These are phyloP conservation scores for Pythium aristosporum DNA, from an alignment of 352 stramenopile genomes.

Conservation along the genomic window DNA sequence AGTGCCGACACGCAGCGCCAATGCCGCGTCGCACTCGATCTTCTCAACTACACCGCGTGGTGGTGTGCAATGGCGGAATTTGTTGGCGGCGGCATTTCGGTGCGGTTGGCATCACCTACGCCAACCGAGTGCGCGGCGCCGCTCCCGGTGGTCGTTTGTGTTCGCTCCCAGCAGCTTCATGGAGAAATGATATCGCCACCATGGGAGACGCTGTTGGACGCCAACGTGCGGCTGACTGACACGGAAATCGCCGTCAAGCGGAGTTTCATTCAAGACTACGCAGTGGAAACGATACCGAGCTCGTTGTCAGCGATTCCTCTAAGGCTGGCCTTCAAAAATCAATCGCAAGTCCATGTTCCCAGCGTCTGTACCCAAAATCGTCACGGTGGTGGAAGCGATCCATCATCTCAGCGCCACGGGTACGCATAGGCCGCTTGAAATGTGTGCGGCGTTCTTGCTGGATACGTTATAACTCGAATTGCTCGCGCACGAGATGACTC, in stretches of 20 bases:
- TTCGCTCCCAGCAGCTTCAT: conserved; percentile 17
- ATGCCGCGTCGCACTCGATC: conserved; percentile 3
- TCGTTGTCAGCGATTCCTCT: not conserved
- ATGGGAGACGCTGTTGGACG: conserved; percentile 8
- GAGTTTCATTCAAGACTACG: not conserved
- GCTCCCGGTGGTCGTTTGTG: conserved; percentile 5
- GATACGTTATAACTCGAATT: conserved; percentile 6
- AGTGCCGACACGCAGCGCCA: not conserved
- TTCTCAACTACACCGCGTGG: conserved; percentile 13
- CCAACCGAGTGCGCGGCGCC: not conserved
- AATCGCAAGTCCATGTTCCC: not conserved
- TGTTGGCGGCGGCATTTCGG: not conserved
- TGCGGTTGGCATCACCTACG: not conserved
- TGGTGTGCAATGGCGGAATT: not conserved
- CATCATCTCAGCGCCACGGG: not conserved
- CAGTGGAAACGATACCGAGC: not conserved
- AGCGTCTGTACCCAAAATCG: not conserved
- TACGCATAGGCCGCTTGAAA: not conserved
- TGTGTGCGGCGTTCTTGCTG: not conserved
- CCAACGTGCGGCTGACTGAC: not conserved
- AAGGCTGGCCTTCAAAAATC: not conserved
- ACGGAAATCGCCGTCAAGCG: not conserved
- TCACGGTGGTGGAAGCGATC: conserved; percentile 8
- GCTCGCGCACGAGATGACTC: conserved; percentile 10
- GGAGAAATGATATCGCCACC: not conserved